phyloP scores from a whole-genome alignment of 2,329 filamentous ascomycete species.

The Dryadomyces quercivorus region DNA sequence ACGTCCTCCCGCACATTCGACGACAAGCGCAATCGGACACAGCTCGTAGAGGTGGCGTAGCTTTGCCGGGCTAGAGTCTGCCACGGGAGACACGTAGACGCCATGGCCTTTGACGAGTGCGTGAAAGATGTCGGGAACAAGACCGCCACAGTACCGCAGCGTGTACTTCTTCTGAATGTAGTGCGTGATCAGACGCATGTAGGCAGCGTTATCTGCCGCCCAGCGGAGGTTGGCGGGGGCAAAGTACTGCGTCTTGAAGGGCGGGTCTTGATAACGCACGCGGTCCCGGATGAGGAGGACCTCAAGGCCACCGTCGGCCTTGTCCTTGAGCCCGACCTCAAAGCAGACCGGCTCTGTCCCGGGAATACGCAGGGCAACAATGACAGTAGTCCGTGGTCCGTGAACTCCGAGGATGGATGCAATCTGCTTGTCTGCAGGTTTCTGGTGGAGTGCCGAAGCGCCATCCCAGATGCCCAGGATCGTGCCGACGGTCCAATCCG shows the following conservation, averaged over 20 bases:
- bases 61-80: constrained; percentile 38
- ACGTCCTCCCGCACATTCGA: constrained; percentile 46
- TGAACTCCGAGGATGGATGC: constrained; percentile 40
- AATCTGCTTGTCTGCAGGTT: constrained; percentile 28
- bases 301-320: constrained; percentile 14
- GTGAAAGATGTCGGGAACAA: constrained; percentile 50
- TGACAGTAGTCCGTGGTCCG: constrained; percentile 41
- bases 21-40: constrained; percentile 43
- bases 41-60: constrained; percentile 47
- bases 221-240: constrained; percentile 49
- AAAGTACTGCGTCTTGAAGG: constrained; percentile 39
- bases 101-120: constrained; percentile 49
- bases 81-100: constrained; percentile 47
- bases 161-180: constrained; percentile 45
- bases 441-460: constrained; percentile 26
- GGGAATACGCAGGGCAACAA: constrained; percentile 40
- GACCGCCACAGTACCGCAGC: constrained; percentile 45
- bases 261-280: constrained; percentile 25
- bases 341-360: constrained; percentile 29
- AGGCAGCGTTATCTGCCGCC: constrained; percentile 36
- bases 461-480: constrained; percentile 50
- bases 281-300: constrained; percentile 24
- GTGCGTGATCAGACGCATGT: constrained; percentile 33
- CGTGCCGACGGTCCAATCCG: constrained; percentile 46
- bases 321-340: constrained; percentile 31